Conservation (phyloP, 441 rosid genomes). For the Adansonia madagascariensis region DNA sequence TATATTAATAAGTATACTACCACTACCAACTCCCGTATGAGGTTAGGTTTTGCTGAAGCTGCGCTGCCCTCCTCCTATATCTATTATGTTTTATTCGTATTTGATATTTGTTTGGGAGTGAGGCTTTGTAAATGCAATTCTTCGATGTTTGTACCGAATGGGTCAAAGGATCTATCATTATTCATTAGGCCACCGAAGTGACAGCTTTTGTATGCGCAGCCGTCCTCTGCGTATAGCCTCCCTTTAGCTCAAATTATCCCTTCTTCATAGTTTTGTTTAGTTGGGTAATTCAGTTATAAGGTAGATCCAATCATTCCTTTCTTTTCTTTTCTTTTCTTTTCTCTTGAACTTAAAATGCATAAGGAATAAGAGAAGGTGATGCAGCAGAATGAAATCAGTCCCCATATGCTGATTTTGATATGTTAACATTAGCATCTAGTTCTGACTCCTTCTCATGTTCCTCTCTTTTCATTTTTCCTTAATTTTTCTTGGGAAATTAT, state of each 20-base stretch:
- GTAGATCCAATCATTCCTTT: too few relatives aligned
- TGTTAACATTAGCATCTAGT: conserved; percentile 50
- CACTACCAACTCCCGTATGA: too few relatives aligned
- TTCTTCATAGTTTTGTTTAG: too few relatives aligned
- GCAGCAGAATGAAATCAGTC: conserved; percentile 53
- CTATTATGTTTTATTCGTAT: too few relatives aligned
- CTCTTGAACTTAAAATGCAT: too few relatives aligned
- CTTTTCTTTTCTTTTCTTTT: too few relatives aligned
- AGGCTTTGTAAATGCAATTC: conserved; percentile 62
- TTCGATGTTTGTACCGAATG: conserved; percentile 29
- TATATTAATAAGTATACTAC: too few relatives aligned
- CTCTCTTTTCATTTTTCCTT: too few relatives aligned
- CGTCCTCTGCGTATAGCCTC: conserved; percentile 33
- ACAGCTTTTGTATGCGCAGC: conserved; percentile 22
- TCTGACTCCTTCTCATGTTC: conserved; percentile 37
- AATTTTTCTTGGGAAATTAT: neutral
- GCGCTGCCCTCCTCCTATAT: too few relatives aligned
- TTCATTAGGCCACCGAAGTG: conserved; percentile 56
- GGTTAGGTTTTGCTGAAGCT: too few relatives aligned
- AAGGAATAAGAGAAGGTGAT: neutral
- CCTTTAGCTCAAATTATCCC: conserved; percentile 54
- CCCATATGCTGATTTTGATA: conserved; percentile 58
- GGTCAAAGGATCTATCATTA: conserved; percentile 59
- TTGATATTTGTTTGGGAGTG: too few relatives aligned
- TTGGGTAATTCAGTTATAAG: too few relatives aligned